Conservation (phyloP, 1,284 basidiomycete species). For the Cutaneotrichosporon cyanovorans region DNA sequence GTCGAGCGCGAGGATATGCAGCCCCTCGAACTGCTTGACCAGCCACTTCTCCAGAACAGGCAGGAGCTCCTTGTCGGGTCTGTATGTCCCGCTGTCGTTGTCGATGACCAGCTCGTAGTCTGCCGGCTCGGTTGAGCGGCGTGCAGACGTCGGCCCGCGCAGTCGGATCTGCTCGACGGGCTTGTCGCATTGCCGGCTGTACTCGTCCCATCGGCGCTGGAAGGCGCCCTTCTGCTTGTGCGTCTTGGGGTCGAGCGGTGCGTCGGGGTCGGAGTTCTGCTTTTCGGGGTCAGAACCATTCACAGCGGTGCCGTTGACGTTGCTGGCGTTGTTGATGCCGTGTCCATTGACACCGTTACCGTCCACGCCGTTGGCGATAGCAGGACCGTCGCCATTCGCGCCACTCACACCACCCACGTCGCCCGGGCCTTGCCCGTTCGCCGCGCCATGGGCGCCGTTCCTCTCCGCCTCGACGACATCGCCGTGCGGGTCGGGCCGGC, state of each 20-base stretch:
- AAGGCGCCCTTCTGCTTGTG: no score
- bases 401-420: neutral
- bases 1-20: conserved; percentile 54
- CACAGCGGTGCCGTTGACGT: no score
- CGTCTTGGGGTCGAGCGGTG: no score
- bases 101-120: conserved; percentile 52
- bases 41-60: conserved; percentile 46
- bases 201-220: no score
- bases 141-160: neutral
- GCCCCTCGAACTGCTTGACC: conserved; percentile 60
- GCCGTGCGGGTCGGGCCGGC: neutral
- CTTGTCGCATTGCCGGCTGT: conserved; percentile 1
- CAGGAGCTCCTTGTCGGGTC: conserved; percentile 47
- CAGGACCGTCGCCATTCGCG: neutral
- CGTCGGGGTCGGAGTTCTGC: no score
- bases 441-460: neutral
- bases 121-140: conserved; percentile 25
- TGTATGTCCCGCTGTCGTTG: conserved; percentile 52
- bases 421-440: neutral
- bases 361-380: no score
- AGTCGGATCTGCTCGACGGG: conserved; percentile 10
- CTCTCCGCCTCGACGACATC: neutral
- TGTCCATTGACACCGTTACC: no score
- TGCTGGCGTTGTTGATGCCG: no score
- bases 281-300: no score